A percentile compares a stretch with the other conserved stretches of the same genome.
Evolutionary conservation across 176 grass and related monocot species (phyloP).

Genomic region (Coix lacrymajobi): DNA sequence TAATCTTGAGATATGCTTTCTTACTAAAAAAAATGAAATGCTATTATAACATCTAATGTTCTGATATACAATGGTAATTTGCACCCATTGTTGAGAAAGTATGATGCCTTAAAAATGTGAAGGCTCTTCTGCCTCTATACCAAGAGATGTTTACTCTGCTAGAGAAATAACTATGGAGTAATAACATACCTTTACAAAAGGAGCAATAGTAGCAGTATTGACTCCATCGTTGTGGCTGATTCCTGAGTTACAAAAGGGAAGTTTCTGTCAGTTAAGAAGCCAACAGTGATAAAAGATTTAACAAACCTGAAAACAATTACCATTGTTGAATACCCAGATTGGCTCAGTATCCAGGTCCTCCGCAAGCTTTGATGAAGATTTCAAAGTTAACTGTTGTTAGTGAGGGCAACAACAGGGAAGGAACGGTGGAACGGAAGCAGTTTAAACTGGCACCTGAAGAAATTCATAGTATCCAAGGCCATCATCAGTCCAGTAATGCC

Average conservation of each 20-base stretch:
- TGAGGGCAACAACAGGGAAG: background rate
- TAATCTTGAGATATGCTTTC: background rate
- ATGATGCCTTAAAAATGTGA: background rate
- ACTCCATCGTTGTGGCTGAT: background rate
- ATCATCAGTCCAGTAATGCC: constrained; percentile 90
- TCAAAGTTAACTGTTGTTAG: background rate
- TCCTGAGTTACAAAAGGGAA: background rate
- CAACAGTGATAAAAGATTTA: background rate
- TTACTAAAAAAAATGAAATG: background rate
- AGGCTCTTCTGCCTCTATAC: background rate
- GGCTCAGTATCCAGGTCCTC: constrained; percentile 58
- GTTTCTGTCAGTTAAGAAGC: background rate
- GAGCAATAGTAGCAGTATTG: background rate
- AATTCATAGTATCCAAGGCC: constrained; percentile 84
- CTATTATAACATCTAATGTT: background rate
- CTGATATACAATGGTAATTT: background rate
- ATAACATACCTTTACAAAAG: constrained; percentile 11
- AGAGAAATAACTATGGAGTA: background rate
- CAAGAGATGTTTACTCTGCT: background rate
- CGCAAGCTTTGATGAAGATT: constrained; percentile 50
- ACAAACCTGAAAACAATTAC: constrained; percentile 27
- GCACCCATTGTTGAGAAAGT: background rate
- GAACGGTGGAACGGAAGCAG: background rate
- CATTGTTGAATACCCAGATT: constrained; percentile 87
- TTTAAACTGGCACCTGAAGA: constrained; percentile 56